phyloP scores from a whole-genome alignment of 2,329 filamentous ascomycete species.

The Metarhizium rileyi region DNA sequence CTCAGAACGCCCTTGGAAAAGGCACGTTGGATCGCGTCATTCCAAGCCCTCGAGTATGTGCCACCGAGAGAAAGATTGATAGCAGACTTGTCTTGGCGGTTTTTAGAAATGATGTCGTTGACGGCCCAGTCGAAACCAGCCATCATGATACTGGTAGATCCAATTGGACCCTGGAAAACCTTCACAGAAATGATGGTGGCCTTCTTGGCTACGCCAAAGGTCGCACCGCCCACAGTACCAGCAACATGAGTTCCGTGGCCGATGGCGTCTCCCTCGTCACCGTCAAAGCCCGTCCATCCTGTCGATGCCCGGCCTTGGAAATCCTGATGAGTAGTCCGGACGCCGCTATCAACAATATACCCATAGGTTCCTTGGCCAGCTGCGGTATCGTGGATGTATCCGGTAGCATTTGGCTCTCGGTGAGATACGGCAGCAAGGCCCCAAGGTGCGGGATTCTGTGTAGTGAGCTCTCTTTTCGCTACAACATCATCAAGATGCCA shows the following conservation, averaged over 20 bases:
- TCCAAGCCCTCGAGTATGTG: conserved; percentile 27
- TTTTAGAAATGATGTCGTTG: conserved; percentile 28
- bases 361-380: conserved; percentile 43
- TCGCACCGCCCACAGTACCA: conserved; percentile 33
- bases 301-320: conserved; percentile 35
- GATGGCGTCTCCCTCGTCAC: conserved; percentile 22
- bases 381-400: conserved; percentile 39
- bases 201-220: conserved; percentile 37
- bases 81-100: conserved; percentile 32
- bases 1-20: conserved; percentile 37
- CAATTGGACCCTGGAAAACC: conserved; percentile 25
- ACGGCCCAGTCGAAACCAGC: conserved; percentile 30
- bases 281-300: conserved; percentile 25
- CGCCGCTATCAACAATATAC: conserved; percentile 54
- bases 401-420: conserved; percentile 13
- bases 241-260: conserved; percentile 40
- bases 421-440: conserved; percentile 10
- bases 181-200: conserved; percentile 34
- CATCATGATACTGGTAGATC: conserved; percentile 13
- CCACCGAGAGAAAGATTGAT: conserved; percentile 44
- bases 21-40: conserved; percentile 42
- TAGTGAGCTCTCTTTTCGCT: neutral
- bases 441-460: neutral
- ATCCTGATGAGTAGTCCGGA: conserved; percentile 40
- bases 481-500: neutral